Percentiles rank a stretch among this genome's conserved stretches.
Evolutionary conservation across 768 basidiomycete genomes (phyloP).

Genomic region (Neoboletus magnificus): DNA sequence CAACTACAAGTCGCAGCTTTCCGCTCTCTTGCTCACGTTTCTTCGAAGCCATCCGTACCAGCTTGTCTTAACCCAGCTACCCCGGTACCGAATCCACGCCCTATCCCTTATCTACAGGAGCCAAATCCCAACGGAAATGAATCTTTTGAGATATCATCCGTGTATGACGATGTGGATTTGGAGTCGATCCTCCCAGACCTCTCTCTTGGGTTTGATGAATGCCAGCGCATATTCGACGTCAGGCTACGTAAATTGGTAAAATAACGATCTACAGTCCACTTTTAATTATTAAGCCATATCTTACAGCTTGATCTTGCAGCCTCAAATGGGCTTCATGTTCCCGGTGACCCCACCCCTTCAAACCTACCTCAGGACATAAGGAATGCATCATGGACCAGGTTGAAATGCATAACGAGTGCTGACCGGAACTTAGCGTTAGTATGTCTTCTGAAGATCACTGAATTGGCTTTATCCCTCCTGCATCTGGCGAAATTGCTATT

Average conservation of each 20-base stretch:
- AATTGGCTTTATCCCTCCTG: background rate
- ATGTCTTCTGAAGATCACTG: background rate
- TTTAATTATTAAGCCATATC: background rate
- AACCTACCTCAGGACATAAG: background rate
- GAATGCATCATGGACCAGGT: background rate
- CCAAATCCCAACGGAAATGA: too few relatives aligned
- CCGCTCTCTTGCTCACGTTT: too few relatives aligned
- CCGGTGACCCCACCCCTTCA: background rate
- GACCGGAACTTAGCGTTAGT: background rate
- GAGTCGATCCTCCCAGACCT: background rate
- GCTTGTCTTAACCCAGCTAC: too few relatives aligned
- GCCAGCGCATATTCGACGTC: background rate
- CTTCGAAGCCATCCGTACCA: too few relatives aligned
- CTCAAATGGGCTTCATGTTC: background rate
- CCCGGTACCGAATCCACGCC: too few relatives aligned
- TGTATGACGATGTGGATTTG: background rate
- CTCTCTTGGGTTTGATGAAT: background rate
- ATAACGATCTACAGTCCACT: too few relatives aligned
- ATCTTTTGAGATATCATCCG: too few relatives aligned
- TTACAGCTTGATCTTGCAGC: background rate
- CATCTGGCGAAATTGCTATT: background rate
- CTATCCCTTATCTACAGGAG: too few relatives aligned
- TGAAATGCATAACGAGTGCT: too few relatives aligned
- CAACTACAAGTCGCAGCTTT: too few relatives aligned
- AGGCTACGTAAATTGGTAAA: background rate